phyloP scores from a whole-genome alignment of 148 eudicot species.

The Camellia japonica region DNA sequence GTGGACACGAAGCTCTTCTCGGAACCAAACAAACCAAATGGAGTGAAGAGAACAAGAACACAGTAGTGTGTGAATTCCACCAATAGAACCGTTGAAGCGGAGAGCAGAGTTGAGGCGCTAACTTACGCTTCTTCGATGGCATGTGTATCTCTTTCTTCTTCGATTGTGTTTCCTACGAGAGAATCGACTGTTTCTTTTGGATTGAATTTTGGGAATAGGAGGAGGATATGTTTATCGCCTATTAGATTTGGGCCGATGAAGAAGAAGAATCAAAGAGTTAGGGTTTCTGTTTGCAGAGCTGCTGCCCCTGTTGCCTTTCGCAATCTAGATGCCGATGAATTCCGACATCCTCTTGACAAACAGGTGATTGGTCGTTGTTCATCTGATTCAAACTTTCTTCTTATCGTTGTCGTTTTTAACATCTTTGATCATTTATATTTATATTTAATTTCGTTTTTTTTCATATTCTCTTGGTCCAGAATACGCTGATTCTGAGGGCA shows the following conservation, averaged over 20 bases:
- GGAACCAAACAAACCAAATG: too few relatives aligned
- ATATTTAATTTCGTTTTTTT: not conserved
- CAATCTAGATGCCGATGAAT: slow-evolving; percentile 84
- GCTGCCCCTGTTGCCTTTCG: slow-evolving; percentile 55
- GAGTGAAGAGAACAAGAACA: too few relatives aligned
- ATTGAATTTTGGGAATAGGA: slow-evolving; percentile 7
- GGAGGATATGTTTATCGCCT: slow-evolving; percentile 18
- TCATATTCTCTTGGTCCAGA: slow-evolving; percentile 31
- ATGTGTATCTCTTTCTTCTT: slow-evolving; percentile 34
- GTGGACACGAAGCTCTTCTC: slow-evolving; percentile 11
- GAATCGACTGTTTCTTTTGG: slow-evolving; percentile 20
- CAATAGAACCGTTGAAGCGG: not conserved
- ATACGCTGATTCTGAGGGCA: slow-evolving; percentile 82
- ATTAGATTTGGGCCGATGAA: slow-evolving; percentile 21
- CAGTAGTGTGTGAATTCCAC: not conserved
- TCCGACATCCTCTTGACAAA: slow-evolving; percentile 89
- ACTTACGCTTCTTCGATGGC: slow-evolving; percentile 33
- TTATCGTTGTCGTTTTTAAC: not conserved
- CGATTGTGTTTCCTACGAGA: slow-evolving; percentile 25
- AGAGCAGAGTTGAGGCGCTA: slow-evolving; percentile 3
- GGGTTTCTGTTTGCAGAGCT: slow-evolving; percentile 42
- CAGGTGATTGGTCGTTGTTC: slow-evolving; percentile 39
- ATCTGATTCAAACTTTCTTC: slow-evolving; percentile 1
- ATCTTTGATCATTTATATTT: not conserved
- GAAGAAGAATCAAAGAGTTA: slow-evolving; percentile 19